Evolutionary conservation across 192 early-diverging fungal species (phyloP), one percentile per base, ranked within the genome.

Genomic region (Mortierella antarctica): DNA sequence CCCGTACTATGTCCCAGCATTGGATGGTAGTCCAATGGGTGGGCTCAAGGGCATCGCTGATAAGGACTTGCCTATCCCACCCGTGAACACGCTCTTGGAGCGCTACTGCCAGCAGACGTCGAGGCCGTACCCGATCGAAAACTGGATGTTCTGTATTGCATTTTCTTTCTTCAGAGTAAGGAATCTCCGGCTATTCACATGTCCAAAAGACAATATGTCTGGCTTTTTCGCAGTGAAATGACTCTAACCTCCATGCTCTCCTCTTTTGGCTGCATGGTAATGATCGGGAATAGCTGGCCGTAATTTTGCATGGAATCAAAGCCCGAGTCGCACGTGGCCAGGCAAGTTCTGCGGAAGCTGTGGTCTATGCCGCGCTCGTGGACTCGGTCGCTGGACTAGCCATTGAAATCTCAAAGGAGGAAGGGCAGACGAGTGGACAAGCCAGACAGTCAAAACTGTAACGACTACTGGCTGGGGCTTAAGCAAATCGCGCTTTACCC

Each of bases 251-350:
- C 61, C 21, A 15, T 72, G 5, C n/a, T 60, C n/a, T 45, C 46
- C 31, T 48, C 5, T 51, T 41, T 44, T 55, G 18, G 6, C 13
- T 70, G 57, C n/a, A 50, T 58, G 65, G 54, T n/a, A 31, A 42
- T 57, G 5, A 44, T 21, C 7, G 0, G 44, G 5, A 15, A 41
- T 66, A 90, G 83, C 84, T 94, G 42, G 83, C 92, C 0, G 93
- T 96, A 15, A 95, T 96, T 70, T 71, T 87, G 59, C 95, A 97
- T 78, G 97, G 97, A 48, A 93, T 98, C 58, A 90, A 92, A n/a
- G 97, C 96, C 1, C 85, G 97, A 45, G 89, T 96, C 21, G 92
- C 91, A 1, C 87, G 90, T 68, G 92, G 93, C 65, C 97, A 98
- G 83, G 95, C 96, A 10, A 93, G 91, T 64, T 97, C 95, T 49